Evolutionary conservation across 441 rosid genomes (phyloP), one percentile per base, ranked within the genome.

Genomic region (Aquilaria agallochum): DNA sequence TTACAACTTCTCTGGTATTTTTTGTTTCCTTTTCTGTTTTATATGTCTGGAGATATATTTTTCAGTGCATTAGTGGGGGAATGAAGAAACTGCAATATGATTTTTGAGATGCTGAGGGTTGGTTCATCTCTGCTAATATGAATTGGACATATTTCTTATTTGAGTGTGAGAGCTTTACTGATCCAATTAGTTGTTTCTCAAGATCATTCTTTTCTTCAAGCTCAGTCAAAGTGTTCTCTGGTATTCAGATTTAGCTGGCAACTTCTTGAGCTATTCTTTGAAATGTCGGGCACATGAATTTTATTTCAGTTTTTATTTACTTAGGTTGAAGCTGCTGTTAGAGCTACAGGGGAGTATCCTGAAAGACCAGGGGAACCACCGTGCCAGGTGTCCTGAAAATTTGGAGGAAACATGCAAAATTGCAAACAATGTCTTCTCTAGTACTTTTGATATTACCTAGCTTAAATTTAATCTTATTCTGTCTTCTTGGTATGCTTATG

Each of bases 261-360:
- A 20, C 27, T 20, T 20, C 27, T 20, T 20, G 27, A 20, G 27
- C 89, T 12, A 78, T 75, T 73, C 78, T 70, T 6, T 85, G 89
- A 65, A 72, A 85, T 48, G 85, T 3, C 7, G 5, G 42, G 42
- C 42, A 36, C 42, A 36, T 36, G 42, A 5, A 36, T 48, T 30
- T 55, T 31, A 51, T 15, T 60, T 56, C 65, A 46, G 54, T 68
- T 64, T 36, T 56, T 50, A 70, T 30, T 27, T 60, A 54, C 65
- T 67, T 74, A 93, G 98, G 98, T 90, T 80, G 91, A 78, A 79
- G 98, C 96, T 31, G 86, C 92, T 32, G 95, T 90, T 52, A 90
- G 95, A 75, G 98, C 91, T 46, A 83, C 91, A 13, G 95, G 98
- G 68, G 90, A 81, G 71, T 93, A 93, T 70, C 98, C 98, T 11